phyloP scores from a whole-genome alignment of 331 rosid species.

The Malus hybrid region DNA sequence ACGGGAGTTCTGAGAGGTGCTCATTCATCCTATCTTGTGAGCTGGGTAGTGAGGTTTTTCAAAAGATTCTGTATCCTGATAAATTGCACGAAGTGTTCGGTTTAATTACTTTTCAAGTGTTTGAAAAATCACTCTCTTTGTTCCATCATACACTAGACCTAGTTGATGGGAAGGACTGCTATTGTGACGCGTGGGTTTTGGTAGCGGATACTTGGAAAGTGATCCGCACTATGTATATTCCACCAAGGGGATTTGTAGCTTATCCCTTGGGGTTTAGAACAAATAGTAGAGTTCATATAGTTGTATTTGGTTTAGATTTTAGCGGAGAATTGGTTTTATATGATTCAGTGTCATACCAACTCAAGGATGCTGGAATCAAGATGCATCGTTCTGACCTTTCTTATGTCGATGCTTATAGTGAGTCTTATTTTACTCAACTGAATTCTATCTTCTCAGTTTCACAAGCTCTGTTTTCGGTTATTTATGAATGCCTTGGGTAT shows the following conservation, averaged over 20 bases:
- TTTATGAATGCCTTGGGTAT: neutral
- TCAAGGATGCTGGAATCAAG: too few relatives aligned
- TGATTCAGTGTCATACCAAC: too few relatives aligned
- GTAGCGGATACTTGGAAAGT: too few relatives aligned
- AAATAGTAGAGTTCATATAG: too few relatives aligned
- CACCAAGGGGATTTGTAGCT: too few relatives aligned
- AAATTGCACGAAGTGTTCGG: neutral
- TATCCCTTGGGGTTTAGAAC: too few relatives aligned
- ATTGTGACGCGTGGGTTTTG: neutral
- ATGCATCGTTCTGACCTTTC: too few relatives aligned
- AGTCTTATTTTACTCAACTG: neutral
- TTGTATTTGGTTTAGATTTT: too few relatives aligned
- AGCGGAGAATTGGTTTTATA: too few relatives aligned
- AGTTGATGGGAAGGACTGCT: neutral
- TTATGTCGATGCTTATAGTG: too few relatives aligned
- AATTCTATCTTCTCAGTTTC: neutral
- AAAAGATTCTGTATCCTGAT: neutral
- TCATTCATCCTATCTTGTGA: neutral
- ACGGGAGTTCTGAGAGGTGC: neutral
- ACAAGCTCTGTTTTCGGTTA: neutral
- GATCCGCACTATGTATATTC: too few relatives aligned
- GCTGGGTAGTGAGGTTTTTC: neutral
- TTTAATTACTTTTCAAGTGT: neutral
- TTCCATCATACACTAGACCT: neutral
- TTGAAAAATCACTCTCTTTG: neutral